Conservation (phyloP, 768 basidiomycete species). For the Pseudohyphozyma bogoriensis region DNA sequence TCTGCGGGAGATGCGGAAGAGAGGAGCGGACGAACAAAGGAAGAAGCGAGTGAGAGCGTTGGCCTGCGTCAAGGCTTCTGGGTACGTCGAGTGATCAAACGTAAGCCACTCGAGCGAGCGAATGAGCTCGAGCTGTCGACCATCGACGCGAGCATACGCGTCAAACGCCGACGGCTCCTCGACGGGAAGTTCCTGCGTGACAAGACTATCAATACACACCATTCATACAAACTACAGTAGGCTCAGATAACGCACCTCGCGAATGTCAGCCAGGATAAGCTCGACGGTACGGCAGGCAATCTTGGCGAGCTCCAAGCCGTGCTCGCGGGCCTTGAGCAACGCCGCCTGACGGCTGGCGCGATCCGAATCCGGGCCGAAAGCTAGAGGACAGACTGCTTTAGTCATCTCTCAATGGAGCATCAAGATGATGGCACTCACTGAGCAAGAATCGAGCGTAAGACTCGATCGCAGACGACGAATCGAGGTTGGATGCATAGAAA, state of each 20-base stretch:
- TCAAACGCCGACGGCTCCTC: constrained; percentile 6
- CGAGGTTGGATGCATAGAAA: constrained; percentile 81
- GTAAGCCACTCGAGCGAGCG: constrained; percentile 91
- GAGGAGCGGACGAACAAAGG: constrained; percentile 51
- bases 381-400: constrained; percentile 13
- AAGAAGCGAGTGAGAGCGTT: constrained; percentile 83
- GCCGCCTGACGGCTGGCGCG: constrained; percentile 57
- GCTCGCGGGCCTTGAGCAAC: constrained; percentile 64
- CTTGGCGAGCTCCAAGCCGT: constrained; percentile 68
- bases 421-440: constrained; percentile 32
- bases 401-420: not conserved
- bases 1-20: not conserved
- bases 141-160: constrained; percentile 15
- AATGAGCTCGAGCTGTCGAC: constrained; percentile 47
- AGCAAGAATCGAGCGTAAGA: constrained; percentile 85
- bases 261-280: constrained; percentile 42
- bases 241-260: constrained; percentile 48
- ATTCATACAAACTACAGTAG: too few species aligned
- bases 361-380: constrained; percentile 37
- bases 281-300: constrained; percentile 77
- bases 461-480: constrained; percentile 75
- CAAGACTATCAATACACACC: too few species aligned
- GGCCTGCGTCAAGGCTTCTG: constrained; percentile 70
- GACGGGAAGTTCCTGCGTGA: not conserved
- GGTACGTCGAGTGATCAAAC: constrained; percentile 60